phyloP scores from a whole-genome alignment of 768 basidiomycete species.

The Sporobolomyces pararoseus region DNA sequence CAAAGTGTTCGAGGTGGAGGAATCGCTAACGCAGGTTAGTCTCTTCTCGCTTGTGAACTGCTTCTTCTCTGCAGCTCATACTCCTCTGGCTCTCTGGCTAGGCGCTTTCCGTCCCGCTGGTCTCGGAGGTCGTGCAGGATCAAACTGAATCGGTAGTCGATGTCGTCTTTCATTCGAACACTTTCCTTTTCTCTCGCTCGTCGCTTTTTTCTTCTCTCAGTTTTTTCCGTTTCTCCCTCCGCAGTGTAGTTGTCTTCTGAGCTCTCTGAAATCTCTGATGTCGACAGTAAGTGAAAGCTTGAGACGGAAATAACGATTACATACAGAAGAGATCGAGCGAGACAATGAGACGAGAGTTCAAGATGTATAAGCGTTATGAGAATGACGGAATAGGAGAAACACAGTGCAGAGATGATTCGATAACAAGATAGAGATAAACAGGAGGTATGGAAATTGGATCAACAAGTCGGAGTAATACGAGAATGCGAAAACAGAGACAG shows the following conservation, averaged over 20 bases:
- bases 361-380: neutral
- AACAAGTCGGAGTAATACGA: neutral
- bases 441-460: neutral
- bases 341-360: neutral
- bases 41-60: too few relatives aligned
- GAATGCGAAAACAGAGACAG: neutral
- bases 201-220: neutral
- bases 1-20: neutral
- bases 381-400: neutral
- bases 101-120: neutral
- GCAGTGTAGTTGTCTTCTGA: too few relatives aligned
- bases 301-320: neutral
- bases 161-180: neutral
- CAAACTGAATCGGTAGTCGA: neutral
- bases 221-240: neutral
- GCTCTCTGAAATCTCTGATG: too few relatives aligned
- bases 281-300: too few relatives aligned
- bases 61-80: neutral
- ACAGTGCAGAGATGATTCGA: neutral
- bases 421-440: slow-evolving; percentile 1
- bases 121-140: neutral
- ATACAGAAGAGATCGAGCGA: neutral
- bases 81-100: neutral
- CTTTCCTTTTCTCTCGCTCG: neutral
- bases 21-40: neutral